A percentile compares a stretch with the other conserved stretches of the same genome.
Evolutionary conservation across 345 rosid genomes (phyloP).

Genomic region (Conringia planisiliqua): DNA sequence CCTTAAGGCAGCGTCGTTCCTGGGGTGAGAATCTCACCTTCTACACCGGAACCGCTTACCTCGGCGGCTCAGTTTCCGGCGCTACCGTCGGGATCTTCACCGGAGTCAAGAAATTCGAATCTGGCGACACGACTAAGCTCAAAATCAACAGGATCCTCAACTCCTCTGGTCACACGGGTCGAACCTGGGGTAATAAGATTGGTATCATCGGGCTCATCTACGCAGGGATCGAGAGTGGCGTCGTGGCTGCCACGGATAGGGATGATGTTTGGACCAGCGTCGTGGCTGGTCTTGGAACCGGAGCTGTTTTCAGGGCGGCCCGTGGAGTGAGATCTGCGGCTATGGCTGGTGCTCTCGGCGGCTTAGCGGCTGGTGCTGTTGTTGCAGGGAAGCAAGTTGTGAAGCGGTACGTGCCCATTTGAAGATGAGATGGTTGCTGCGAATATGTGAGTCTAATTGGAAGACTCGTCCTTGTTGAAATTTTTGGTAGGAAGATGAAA

Average conservation of each 20-base stretch:
- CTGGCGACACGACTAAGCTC: slow-evolving; percentile 78
- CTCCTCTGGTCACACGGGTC: slow-evolving; percentile 71
- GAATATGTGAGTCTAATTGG: slow-evolving; percentile 20
- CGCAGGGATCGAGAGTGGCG: slow-evolving; percentile 76
- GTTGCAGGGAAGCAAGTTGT: slow-evolving; percentile 73
- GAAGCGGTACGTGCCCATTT: slow-evolving; percentile 83
- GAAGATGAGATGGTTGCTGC: slow-evolving; percentile 15
- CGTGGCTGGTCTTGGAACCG: slow-evolving; percentile 88
- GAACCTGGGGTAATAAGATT: slow-evolving; percentile 74
- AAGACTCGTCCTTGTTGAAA: slow-evolving; percentile 19
- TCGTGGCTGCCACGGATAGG: slow-evolving; percentile 55
- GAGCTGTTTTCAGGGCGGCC: slow-evolving; percentile 84
- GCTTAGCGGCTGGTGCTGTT: slow-evolving; percentile 68
- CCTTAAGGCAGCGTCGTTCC: slow-evolving; percentile 82
- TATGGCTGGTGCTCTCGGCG: slow-evolving; percentile 94
- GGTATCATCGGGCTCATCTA: slow-evolving; percentile 79
- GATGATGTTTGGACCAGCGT: slow-evolving; percentile 93
- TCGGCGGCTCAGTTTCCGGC: slow-evolving; percentile 62
- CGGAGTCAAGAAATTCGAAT: slow-evolving; percentile 63
- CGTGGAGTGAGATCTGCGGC: slow-evolving; percentile 93
- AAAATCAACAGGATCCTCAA: slow-evolving; percentile 73
- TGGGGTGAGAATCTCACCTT: slow-evolving; percentile 98
- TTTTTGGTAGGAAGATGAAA: slow-evolving; percentile 28
- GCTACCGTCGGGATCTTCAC: slow-evolving; percentile 51
- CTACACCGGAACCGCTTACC: slow-evolving; percentile 84